Conservation (phyloP, 2,329 filamentous ascomycete genomes). For the Cercospora berteroae region DNA sequence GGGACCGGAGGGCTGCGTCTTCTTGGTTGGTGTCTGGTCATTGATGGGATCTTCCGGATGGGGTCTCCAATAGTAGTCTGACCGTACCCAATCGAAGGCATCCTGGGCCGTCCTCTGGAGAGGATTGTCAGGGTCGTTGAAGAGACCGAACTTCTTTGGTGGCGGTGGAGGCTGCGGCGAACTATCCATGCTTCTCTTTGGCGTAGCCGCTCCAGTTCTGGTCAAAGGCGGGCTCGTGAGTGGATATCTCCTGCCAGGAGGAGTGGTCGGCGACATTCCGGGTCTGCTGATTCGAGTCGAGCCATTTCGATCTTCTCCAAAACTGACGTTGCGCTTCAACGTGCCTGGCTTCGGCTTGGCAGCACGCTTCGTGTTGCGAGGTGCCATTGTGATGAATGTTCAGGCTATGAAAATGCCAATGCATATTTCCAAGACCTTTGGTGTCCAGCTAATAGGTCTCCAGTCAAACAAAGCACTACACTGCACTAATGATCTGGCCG, state of each 20-base stretch:
- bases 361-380: neutral
- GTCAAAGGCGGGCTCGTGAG: neutral
- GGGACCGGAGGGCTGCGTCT: neutral
- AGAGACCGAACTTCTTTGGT: neutral
- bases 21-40: neutral
- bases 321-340: slow-evolving; percentile 5
- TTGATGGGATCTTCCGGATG: neutral
- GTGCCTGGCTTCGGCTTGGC: neutral
- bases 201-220: neutral
- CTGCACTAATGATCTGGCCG: neutral
- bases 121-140: neutral
- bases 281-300: slow-evolving; percentile 1
- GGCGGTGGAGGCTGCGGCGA: neutral
- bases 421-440: neutral
- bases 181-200: neutral
- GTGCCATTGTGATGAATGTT: neutral
- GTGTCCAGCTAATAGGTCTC: neutral
- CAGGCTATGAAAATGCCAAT: neutral
- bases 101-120: neutral
- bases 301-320: slow-evolving; percentile 7
- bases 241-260: slow-evolving; percentile 1
- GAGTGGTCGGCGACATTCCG: slow-evolving; percentile 6
- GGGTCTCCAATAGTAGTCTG: neutral
- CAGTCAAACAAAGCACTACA: neutral
- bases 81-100: neutral